phyloP scores from a whole-genome alignment of 2,329 filamentous ascomycete genomes.

The Rachicladosporium sp. region DNA sequence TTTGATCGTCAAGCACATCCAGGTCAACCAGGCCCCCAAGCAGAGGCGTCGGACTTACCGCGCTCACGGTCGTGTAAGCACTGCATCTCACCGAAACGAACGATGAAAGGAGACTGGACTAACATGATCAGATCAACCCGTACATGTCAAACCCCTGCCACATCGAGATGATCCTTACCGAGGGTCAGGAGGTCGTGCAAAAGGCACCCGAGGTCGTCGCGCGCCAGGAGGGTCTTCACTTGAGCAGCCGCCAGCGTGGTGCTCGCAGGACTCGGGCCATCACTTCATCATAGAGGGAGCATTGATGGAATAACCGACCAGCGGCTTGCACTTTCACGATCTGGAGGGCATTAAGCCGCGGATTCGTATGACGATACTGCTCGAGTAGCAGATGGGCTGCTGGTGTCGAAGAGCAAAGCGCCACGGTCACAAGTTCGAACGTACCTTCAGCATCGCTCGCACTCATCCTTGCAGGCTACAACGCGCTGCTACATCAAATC shows the following conservation, averaged over 20 bases:
- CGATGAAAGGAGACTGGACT: neutral
- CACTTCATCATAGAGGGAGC: constrained; percentile 21
- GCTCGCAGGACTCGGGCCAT: constrained; percentile 49
- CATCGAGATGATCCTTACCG: constrained; percentile 99
- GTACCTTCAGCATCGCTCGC: no score
- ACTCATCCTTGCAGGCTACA: no score
- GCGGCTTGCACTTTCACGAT: no score
- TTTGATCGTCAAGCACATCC: constrained; percentile 99
- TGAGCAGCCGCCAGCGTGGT: constrained; percentile 89
- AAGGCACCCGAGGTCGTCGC: constrained; percentile 63
- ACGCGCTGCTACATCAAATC: no score
- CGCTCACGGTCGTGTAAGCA: constrained; percentile 97
- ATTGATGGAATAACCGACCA: no score
- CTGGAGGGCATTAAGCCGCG: no score
- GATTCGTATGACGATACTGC: no score
- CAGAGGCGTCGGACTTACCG: constrained; percentile 98
- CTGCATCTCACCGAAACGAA: neutral
- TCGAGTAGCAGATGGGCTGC: no score
- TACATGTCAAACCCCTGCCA: constrained; percentile 99
- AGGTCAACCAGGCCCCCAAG: constrained; percentile 99
- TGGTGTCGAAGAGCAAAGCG: no score
- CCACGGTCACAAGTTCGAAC: no score
- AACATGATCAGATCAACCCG: constrained; percentile 72
- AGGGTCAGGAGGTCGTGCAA: constrained; percentile 89
- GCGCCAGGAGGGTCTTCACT: constrained; percentile 49